These are phyloP conservation scores for Stephanodiscus minutulus DNA, from an alignment of 108 stramenopile genomes.

Conservation along the genomic window DNA sequence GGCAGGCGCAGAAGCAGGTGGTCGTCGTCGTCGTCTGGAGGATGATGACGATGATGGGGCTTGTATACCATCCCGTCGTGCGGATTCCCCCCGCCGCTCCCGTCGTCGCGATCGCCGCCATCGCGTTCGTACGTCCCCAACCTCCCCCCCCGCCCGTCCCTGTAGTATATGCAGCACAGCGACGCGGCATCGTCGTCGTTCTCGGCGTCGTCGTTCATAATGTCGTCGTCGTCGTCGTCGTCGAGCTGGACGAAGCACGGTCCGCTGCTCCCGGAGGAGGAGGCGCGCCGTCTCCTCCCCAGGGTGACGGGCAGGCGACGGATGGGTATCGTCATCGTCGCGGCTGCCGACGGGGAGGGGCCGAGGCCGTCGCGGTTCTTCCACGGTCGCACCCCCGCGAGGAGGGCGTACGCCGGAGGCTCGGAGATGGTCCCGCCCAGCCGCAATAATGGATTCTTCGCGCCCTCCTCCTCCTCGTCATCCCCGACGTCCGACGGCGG, in stretches of 20 bases:
- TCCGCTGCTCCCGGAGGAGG: slow-evolving; percentile 44
- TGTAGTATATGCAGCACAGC: slow-evolving; percentile 19
- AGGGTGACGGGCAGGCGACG: slow-evolving; percentile 62
- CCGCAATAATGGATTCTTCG: too few species aligned
- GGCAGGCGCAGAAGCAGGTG: slow-evolving; percentile 6
- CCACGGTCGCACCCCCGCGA: neutral
- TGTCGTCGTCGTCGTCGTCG: slow-evolving; percentile 45
- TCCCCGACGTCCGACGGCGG: neutral
- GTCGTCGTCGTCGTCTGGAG: slow-evolving; percentile 13
- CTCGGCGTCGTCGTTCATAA: slow-evolving; percentile 36
- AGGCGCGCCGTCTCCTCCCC: slow-evolving; percentile 46
- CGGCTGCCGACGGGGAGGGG: neutral
- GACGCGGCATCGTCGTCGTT: slow-evolving; percentile 38
- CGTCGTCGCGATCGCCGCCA: neutral
- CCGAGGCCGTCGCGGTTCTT: too few species aligned
- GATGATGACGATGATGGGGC: neutral
- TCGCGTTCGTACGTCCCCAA: slow-evolving; percentile 25
- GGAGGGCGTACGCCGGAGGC: neutral
- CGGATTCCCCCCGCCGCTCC: neutral
- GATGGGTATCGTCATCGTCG: slow-evolving; percentile 56
- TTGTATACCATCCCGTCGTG: slow-evolving; percentile 15
- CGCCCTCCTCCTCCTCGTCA: too few species aligned
- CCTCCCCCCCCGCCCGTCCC: slow-evolving; percentile 9
- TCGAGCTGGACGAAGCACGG: slow-evolving; percentile 53
- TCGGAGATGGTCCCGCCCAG: neutral